Base-by-base conservation (phyloP, 2,329 filamentous ascomycete genomes). In the Lachnellula subtilissima region DNA sequence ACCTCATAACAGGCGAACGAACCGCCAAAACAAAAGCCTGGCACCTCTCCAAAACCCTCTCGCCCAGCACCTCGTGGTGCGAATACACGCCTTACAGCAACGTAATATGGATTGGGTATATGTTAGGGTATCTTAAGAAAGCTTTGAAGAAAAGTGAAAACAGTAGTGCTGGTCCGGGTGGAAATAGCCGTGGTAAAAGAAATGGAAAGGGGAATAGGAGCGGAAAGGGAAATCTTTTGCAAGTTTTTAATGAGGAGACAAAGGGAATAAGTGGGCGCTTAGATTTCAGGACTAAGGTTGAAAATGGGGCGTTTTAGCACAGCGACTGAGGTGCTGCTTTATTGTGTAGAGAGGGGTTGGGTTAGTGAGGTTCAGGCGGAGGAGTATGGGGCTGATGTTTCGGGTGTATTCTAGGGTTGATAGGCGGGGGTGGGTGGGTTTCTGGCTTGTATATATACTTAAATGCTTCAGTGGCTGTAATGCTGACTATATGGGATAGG, bases 31-130 rank as follows among this genome's bases (percentile, higher is more conserved):
- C 55, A 12, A 56, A 48, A 32, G 23, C 50, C 17, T 64, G 58
- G 56, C 62, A 64, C 43, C 25, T 43, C 15, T 54, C 50, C n/a
- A 40, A 36, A 5, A 55, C 14, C 5, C 23, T 28, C 2, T n/a
- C 42, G 19, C 56, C 56, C 39, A 46, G 51, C 14, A 59, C 55
- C 3, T 73, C 75, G 1, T 87, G 84, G 84, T 68, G 73, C 5
- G 74, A 71, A 1, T 78, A 80, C 61, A 75, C 75, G 28, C 82
- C 84, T 0, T 86, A 86, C 67, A 85, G 81, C 4, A 87, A 87
- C 59, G 81, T 86, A 1, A 71, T 87, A 17, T 87, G 84, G 84
- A 74, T 87, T 43, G 79, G 81, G 3, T 86, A 85, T 59, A 71
- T 85, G 5, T 84, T 84, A 63, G 71, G 75, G 37, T 84, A 83